phyloP scores from a whole-genome alignment of 2,329 filamentous ascomycete genomes.

The Ceratocystis smalleyi region DNA sequence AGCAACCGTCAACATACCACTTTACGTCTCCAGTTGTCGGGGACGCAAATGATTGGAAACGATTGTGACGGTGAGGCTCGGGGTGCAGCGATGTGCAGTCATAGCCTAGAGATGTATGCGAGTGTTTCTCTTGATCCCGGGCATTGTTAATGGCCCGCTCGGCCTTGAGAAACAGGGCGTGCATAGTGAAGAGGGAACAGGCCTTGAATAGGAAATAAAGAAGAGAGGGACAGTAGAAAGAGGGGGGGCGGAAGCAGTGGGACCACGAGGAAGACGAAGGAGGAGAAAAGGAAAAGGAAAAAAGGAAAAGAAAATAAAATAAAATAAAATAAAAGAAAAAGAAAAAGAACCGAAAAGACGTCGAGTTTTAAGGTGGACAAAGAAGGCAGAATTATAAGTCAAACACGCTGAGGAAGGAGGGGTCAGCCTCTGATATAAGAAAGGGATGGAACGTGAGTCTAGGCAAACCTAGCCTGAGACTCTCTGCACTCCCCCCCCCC shows the following conservation, averaged over 20 bases:
- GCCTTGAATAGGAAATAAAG: neutral
- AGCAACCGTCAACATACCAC: conserved; percentile 76
- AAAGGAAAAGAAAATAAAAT: neutral
- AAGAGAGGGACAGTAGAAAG: neutral
- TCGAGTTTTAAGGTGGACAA: neutral
- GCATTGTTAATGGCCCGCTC: conserved; percentile 23
- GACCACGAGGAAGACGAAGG: neutral
- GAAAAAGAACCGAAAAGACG: neutral
- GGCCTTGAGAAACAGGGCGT: conserved; percentile 30
- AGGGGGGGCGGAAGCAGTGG: neutral
- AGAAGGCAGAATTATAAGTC: neutral
- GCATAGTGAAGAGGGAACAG: conserved; percentile 4
- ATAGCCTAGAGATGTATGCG: conserved; percentile 30
- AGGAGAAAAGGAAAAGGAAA: neutral
- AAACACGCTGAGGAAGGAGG: neutral
- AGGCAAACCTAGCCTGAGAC: neutral
- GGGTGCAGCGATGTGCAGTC: conserved; percentile 29
- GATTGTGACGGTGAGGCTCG: conserved; percentile 32
- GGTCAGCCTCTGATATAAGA: neutral
- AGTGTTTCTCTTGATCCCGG: conserved; percentile 29
- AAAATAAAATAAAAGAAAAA: neutral
- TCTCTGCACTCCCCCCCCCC: neutral
- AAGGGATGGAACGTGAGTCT: neutral
- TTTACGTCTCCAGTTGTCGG: conserved; percentile 60
- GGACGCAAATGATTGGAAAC: conserved; percentile 56